phyloP scores from a whole-genome alignment of 257 asterid genomes.

The Solanum paucissectum region DNA sequence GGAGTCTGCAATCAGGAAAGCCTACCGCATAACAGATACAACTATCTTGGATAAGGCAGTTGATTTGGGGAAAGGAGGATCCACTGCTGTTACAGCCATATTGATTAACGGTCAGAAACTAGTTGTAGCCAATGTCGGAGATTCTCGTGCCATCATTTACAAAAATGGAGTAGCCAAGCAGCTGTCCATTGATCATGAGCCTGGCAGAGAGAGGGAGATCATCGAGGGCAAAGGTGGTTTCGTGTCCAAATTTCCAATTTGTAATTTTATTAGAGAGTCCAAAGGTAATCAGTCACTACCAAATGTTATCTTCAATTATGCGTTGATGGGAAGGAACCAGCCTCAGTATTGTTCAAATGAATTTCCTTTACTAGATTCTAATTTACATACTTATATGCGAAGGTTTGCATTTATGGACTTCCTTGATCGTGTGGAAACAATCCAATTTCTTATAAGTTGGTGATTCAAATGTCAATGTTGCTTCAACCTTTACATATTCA shows the following conservation, averaged over 20 bases:
- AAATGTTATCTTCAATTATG: not conserved
- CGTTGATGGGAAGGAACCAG: not conserved
- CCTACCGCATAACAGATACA: conserved; percentile 55
- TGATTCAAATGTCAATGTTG: not conserved
- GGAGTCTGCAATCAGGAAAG: conserved; percentile 67
- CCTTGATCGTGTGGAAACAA: not conserved
- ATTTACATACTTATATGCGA: not conserved
- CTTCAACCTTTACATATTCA: not conserved
- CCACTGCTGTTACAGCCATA: conserved; percentile 92
- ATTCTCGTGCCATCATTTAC: conserved; percentile 87
- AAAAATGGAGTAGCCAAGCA: conserved; percentile 74
- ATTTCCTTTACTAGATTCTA: not conserved
- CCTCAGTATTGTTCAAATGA: not conserved
- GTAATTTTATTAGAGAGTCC: not conserved
- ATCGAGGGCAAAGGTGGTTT: conserved; percentile 88
- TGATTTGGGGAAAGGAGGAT: conserved; percentile 82
- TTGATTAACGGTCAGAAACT: conserved; percentile 68
- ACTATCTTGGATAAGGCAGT: conserved; percentile 57
- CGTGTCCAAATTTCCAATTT: conserved; percentile 49
- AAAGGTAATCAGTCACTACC: not conserved
- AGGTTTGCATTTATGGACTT: not conserved
- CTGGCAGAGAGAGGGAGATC: conserved; percentile 46
- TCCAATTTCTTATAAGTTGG: not conserved
- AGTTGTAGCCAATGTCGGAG: conserved; percentile 90
- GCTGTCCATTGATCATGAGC: conserved; percentile 81